Conservation (phyloP, 495 filamentous ascomycete species). For the Filosporella fistucella region DNA sequence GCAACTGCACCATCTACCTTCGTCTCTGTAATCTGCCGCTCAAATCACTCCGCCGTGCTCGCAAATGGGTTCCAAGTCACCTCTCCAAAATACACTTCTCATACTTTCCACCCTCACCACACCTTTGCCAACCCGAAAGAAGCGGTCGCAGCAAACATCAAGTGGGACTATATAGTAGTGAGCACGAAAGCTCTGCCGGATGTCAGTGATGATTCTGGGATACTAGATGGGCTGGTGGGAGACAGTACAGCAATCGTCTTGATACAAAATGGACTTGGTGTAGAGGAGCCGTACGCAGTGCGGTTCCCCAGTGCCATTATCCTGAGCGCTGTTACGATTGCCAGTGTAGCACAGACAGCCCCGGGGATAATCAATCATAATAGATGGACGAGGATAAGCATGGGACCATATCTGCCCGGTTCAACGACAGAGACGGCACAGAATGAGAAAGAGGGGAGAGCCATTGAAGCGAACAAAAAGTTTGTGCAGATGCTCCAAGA, state of each 20-base stretch:
- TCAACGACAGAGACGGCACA: constrained; percentile 27
- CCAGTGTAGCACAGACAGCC: constrained; percentile 40
- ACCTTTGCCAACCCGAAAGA: constrained; percentile 35
- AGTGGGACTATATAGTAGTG: constrained; percentile 49
- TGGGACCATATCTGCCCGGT: constrained; percentile 47
- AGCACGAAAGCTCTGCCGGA: constrained; percentile 48
- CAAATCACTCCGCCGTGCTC: constrained; percentile 29
- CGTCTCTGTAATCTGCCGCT: constrained; percentile 33
- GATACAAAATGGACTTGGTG: constrained; percentile 60
- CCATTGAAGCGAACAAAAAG: constrained; percentile 18
- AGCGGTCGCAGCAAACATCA: constrained; percentile 22
- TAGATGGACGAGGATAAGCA: constrained; percentile 55
- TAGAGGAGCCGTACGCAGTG: constrained; percentile 49
- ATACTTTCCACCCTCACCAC: constrained; percentile 32
- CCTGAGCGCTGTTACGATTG: constrained; percentile 48
- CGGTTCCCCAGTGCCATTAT: constrained; percentile 47
- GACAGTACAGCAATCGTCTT: constrained; percentile 49
- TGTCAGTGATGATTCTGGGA: constrained; percentile 27
- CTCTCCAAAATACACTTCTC: constrained; percentile 31
- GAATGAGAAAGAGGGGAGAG: constrained; percentile 15
- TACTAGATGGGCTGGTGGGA: constrained; percentile 44
- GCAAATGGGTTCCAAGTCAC: constrained; percentile 26
- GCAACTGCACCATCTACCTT: constrained; percentile 23
- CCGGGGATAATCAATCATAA: constrained; percentile 47
- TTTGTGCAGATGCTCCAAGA: constrained; percentile 34